Conservation (phyloP, 257 asterid species). For the Penstemon newberryi region DNA sequence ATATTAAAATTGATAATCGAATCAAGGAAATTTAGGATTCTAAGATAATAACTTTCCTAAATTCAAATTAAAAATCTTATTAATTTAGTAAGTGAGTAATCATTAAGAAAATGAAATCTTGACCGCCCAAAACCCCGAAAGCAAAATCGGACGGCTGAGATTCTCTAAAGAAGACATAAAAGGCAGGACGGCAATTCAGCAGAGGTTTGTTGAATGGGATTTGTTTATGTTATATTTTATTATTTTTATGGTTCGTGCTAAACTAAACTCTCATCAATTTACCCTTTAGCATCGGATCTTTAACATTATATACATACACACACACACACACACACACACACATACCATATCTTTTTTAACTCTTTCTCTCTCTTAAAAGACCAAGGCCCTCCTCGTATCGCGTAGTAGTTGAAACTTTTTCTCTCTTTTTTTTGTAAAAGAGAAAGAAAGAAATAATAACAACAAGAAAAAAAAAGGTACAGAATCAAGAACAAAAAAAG, state of each 20-base stretch:
- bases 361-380: constrained; percentile 29
- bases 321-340: neutral
- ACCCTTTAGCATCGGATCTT: constrained; percentile 40
- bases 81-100: no score
- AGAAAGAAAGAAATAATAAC: constrained; percentile 23
- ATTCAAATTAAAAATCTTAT: neutral
- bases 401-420: constrained; percentile 29
- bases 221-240: constrained; percentile 16
- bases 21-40: no score
- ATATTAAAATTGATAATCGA: neutral
- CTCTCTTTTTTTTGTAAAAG: constrained; percentile 18
- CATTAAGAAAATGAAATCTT: no score
- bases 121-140: no score
- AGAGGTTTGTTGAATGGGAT: constrained; percentile 30
- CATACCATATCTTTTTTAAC: neutral
- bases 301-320: neutral
- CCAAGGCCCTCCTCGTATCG: constrained; percentile 22
- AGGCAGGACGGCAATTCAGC: constrained; percentile 36
- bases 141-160: neutral
- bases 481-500: neutral
- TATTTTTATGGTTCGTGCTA: neutral
- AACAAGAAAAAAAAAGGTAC: constrained; percentile 9
- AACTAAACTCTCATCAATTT: neutral
- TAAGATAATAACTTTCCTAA: no score
- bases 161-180: neutral